These are phyloP conservation scores for Pelargonium fulgidum DNA, from an alignment of 441 rosid genomes.

Conservation along the genomic window DNA sequence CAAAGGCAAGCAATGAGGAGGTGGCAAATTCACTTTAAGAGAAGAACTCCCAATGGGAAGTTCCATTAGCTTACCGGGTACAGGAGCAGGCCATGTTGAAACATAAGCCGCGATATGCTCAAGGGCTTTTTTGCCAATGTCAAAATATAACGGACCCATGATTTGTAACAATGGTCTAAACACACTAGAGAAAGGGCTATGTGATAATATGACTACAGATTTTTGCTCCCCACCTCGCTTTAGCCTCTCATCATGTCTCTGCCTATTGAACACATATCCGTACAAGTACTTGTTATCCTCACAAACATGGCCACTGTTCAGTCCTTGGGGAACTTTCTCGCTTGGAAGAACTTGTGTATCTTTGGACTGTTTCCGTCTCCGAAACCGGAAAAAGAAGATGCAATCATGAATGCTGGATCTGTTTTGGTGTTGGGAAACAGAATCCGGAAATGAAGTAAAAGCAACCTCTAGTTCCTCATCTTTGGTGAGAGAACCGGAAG, in stretches of 20 bases:
- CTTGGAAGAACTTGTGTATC: conserved; percentile 24
- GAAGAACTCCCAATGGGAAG: conserved; percentile 82
- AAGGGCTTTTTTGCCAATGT: conserved; percentile 72
- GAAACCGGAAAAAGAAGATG: conserved; percentile 88
- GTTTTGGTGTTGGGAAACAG: conserved; percentile 80
- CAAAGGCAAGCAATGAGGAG: conserved; percentile 77
- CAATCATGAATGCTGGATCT: conserved; percentile 90
- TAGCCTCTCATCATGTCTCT: conserved; percentile 90
- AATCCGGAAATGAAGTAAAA: conserved; percentile 91
- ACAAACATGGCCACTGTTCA: conserved; percentile 15
- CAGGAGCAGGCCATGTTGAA: conserved; percentile 84
- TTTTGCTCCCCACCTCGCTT: conserved; percentile 97
- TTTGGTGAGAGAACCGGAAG: conserved; percentile 54
- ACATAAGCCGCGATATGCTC: conserved; percentile 83
- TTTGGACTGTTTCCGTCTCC: conserved; percentile 39
- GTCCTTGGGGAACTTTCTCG: conserved; percentile 22
- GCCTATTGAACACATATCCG: conserved; percentile 91
- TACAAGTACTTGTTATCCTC: conserved; percentile 45
- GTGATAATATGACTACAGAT: conserved; percentile 85
- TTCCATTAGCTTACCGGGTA: conserved; percentile 82
- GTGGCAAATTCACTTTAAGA: conserved; percentile 82
- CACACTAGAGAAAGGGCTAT: conserved; percentile 66
- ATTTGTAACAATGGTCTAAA: conserved; percentile 90
- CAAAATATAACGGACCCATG: conserved; percentile 89
- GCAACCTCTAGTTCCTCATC: conserved; percentile 93